A percentile compares a stretch with the other conserved stretches of the same genome.
These are phyloP conservation scores for Grosmannia serpens DNA, from an alignment of 2,329 filamentous ascomycete species.

Conservation along the genomic window DNA sequence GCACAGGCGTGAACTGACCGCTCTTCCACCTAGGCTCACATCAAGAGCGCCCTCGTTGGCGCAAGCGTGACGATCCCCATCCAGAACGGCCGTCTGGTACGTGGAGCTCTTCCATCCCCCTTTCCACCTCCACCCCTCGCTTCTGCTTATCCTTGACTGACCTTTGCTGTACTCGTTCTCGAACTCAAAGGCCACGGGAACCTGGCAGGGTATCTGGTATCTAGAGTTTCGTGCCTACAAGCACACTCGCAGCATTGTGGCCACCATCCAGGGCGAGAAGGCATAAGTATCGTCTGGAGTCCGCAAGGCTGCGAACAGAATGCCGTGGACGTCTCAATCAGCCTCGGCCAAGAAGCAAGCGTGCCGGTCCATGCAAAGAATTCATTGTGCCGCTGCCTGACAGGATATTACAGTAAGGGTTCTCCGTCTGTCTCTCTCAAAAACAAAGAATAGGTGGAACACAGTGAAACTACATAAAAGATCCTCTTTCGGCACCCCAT, in stretches of 20 bases:
- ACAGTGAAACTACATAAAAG: not conserved
- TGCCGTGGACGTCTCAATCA: no score
- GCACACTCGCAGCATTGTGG: constrained; percentile 73
- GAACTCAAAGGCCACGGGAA: constrained; percentile 42
- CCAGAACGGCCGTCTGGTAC: constrained; percentile 64
- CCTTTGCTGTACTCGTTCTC: not conserved
- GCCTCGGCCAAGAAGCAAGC: not conserved
- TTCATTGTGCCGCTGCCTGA: not conserved
- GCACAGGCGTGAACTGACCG: not conserved
- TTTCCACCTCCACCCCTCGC: not conserved
- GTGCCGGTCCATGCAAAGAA: not conserved
- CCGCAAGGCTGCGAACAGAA: not conserved
- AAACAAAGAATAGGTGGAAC: not conserved
- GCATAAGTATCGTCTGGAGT: not conserved
- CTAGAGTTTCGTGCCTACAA: constrained; percentile 72
- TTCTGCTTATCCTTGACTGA: not conserved
- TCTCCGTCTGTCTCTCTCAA: not conserved
- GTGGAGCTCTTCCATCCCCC: constrained; percentile 10
- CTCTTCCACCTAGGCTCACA: constrained; percentile 54
- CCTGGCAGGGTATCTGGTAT: constrained; percentile 89
- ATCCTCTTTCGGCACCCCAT: not conserved
- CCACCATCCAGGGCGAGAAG: constrained; percentile 87
- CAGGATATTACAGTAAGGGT: not conserved
- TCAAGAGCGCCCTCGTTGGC: constrained; percentile 83
- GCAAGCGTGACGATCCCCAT: constrained; percentile 88